phyloP scores from a whole-genome alignment of 352 stramenopile species.

The Globisporangium cylindrosporum region DNA sequence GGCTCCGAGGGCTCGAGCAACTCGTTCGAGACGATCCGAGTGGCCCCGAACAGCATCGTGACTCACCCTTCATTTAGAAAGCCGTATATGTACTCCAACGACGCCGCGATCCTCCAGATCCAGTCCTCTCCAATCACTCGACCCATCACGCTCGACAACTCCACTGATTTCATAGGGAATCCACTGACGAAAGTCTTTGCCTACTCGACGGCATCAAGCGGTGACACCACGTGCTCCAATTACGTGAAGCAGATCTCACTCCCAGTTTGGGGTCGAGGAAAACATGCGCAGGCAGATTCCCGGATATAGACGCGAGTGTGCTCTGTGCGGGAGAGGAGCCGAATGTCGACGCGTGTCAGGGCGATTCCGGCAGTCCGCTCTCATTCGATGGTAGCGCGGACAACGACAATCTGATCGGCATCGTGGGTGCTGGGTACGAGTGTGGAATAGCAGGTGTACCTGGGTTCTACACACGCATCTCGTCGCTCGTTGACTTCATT shows the following conservation, averaged over 20 bases:
- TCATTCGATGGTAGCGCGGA: neutral
- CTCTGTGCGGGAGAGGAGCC: neutral
- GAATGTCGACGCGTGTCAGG: neutral
- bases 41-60: neutral
- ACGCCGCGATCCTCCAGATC: constrained; percentile 1
- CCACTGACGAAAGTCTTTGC: neutral
- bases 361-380: neutral
- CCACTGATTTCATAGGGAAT: neutral
- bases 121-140: neutral
- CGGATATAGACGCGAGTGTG: neutral
- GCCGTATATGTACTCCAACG: neutral
- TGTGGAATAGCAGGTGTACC: neutral
- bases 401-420: neutral
- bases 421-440: neutral
- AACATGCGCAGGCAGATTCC: neutral
- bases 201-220: neutral
- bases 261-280: neutral
- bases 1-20: neutral
- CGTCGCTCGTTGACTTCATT: neutral
- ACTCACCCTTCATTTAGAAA: neutral
- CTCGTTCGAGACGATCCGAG: neutral
- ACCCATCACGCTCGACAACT: neutral
- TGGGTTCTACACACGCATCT: neutral
- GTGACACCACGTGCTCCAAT: neutral
- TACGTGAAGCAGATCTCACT: neutral